phyloP scores from a whole-genome alignment of 164 flowering plant genomes.

The Sedum album region DNA sequence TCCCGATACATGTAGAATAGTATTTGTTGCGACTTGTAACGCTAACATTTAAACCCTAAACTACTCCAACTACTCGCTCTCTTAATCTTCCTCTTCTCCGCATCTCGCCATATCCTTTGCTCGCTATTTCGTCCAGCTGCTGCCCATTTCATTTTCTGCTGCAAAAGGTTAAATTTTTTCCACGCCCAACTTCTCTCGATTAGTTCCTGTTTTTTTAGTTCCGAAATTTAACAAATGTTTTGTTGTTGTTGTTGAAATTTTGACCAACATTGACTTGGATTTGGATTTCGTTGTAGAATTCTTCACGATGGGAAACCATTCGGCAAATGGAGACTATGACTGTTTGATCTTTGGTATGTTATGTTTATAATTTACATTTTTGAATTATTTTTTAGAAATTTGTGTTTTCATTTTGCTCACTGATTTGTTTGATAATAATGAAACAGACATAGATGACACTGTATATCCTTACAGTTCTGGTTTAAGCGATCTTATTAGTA shows the following conservation, averaged over 20 bases:
- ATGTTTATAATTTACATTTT: background rate
- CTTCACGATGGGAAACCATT: background rate
- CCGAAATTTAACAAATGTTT: too few species aligned
- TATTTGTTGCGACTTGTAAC: too few species aligned
- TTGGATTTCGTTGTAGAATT: background rate
- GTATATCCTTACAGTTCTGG: constrained; percentile 7
- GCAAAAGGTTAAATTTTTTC: too few species aligned
- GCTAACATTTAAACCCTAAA: too few species aligned
- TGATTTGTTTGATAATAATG: background rate
- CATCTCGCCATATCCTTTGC: too few species aligned
- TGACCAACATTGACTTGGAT: background rate
- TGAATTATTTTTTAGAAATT: background rate
- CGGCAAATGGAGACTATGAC: background rate
- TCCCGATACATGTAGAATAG: too few species aligned
- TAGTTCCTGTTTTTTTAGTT: too few species aligned
- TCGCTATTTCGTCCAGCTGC: too few species aligned
- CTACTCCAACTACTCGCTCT: too few species aligned
- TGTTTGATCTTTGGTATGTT: constrained; percentile 2
- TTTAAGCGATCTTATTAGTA: background rate
- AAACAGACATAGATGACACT: constrained; percentile 5
- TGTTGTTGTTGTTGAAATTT: too few species aligned
- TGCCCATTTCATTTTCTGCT: too few species aligned
- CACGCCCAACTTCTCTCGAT: too few species aligned
- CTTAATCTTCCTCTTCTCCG: background rate
- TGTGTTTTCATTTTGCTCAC: background rate